Conservation (phyloP, 345 rosid species). For the Bruguiera sexangula region DNA sequence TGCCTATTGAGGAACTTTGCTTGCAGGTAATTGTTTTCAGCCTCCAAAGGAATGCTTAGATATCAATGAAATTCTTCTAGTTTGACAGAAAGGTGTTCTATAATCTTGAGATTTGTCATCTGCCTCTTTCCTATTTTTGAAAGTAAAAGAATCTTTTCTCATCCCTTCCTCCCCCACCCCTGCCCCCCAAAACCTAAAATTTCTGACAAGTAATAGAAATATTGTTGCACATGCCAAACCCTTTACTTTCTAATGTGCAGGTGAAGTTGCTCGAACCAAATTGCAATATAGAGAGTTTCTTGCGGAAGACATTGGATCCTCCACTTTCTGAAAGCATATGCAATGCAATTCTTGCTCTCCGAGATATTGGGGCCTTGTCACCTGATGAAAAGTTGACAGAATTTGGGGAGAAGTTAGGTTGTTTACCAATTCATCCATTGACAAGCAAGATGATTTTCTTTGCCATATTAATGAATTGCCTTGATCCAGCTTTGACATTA, state of each 20-base stretch:
- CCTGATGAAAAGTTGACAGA: constrained; percentile 72
- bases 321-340: constrained; percentile 65
- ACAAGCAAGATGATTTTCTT: constrained; percentile 94
- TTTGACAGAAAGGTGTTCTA: too few species aligned
- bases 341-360: constrained; percentile 70
- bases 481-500: constrained; percentile 91
- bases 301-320: constrained; percentile 80
- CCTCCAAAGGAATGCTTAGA: too few species aligned
- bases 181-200: too few species aligned
- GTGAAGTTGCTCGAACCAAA: constrained; percentile 81
- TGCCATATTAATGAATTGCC: constrained; percentile 82
- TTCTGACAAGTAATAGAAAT: too few species aligned
- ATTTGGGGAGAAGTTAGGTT: constrained; percentile 83
- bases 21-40: constrained; percentile 52
- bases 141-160: too few species aligned
- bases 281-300: constrained; percentile 60
- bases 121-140: too few species aligned
- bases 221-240: neutral
- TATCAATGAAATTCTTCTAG: too few species aligned
- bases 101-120: too few species aligned
- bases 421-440: constrained; percentile 84
- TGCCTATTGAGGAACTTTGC: constrained; percentile 93
- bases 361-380: constrained; percentile 86
- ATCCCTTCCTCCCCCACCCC: too few species aligned
- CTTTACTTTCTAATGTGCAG: constrained; percentile 28